Evolutionary conservation across 345 rosid species (phyloP), one percentile per base, ranked within the genome.

Genomic region (Carallia pectinifolia): DNA sequence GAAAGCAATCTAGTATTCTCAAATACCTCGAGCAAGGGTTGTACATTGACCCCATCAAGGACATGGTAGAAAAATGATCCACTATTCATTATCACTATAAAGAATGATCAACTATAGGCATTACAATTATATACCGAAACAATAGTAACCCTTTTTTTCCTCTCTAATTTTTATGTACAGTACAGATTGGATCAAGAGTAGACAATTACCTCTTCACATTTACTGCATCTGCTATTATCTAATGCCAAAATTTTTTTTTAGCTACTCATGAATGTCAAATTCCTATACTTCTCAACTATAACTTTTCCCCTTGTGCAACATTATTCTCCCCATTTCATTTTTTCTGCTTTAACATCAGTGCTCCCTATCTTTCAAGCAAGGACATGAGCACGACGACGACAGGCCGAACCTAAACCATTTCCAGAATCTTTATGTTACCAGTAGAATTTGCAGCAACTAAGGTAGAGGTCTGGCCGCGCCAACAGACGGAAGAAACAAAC

Each of bases 371-470:
- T 64, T 61, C 15, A 38, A 16, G 48, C n/a, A 16, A 36, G 13
- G 27, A 37, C 16, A 31, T 44, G 62, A 52, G 58, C 52, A 2
- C 48, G 53, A 61, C 48, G 53, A 61, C 31, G 29, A 31, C 8
- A 58, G 60, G 37, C 8, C 15, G 12, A 18, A 58, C 62, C 66
- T 65, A 90, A 56, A 87, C 85, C 98, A 93, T 93, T 84, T 93
- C 98, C 81, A 90, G 73, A 44, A 93, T 80, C 81, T 90, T 93
- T 82, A 93, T 89, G 73, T 93, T 93, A 59, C 98, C 98, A 0
- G 86, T 81, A 55, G 98, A 93, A 77, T 90, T 93, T 77, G 98
- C 97, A 36, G 93, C 98, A 18, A 89, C 88, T 62, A 93, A 76
- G 8, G 91, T 86, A 15, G 96, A 80, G 18, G 98, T 84, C 74